Conservation (phyloP, 768 basidiomycete species). For the Mycena chlorophos region DNA sequence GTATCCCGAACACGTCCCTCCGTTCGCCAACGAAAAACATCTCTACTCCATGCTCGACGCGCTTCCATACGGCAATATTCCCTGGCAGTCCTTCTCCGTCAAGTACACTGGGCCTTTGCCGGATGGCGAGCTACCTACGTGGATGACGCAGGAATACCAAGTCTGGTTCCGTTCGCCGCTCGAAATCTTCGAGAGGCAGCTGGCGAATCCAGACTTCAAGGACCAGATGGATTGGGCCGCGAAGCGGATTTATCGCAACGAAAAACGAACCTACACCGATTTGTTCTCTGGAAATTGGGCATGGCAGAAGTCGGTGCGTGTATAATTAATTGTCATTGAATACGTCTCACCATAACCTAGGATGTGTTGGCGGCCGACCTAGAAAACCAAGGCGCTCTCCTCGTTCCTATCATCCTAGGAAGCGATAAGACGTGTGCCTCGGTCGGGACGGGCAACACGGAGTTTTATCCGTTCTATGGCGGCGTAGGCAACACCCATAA, state of each 20-base stretch:
- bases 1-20: slow-evolving; percentile 24
- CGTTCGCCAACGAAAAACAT: slow-evolving; percentile 33
- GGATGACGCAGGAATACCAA: slow-evolving; percentile 25
- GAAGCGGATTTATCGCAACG: slow-evolving; percentile 17
- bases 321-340: background rate
- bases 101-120: slow-evolving; percentile 24
- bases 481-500: slow-evolving; percentile 37
- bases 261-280: slow-evolving; percentile 19
- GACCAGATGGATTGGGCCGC: slow-evolving; percentile 28
- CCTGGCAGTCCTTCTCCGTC: slow-evolving; percentile 37
- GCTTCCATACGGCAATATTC: slow-evolving; percentile 34
- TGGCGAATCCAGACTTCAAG: slow-evolving; percentile 29
- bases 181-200: slow-evolving; percentile 16
- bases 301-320: slow-evolving; percentile 26
- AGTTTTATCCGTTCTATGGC: slow-evolving; percentile 38
- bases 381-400: slow-evolving; percentile 29
- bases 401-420: slow-evolving; percentile 36
- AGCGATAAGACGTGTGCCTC: slow-evolving; percentile 42
- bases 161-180: slow-evolving; percentile 29
- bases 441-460: slow-evolving; percentile 36
- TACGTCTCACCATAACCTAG: background rate
- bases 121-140: slow-evolving; percentile 1
- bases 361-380: slow-evolving; percentile 13
- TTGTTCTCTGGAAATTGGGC: slow-evolving; percentile 28
- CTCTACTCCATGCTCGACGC: slow-evolving; percentile 36